Evolutionary conservation across 2,329 filamentous ascomycete genomes (phyloP).

Genomic region (Penicillium sp.): DNA sequence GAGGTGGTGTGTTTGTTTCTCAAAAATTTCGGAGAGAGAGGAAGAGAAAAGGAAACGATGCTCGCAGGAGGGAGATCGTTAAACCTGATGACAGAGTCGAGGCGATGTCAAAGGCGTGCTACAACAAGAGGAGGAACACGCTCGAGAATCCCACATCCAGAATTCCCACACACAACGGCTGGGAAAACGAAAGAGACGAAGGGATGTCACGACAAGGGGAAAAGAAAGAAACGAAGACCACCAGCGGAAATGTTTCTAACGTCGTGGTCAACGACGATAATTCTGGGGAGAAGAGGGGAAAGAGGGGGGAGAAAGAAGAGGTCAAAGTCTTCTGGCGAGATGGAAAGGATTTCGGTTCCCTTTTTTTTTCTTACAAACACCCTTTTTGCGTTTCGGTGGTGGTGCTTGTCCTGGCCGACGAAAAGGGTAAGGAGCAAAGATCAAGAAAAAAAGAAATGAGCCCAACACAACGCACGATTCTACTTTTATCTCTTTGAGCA

Average conservation of each 20-base stretch:
- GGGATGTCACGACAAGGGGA: constrained; percentile 17
- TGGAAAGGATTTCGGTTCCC: constrained; percentile 20
- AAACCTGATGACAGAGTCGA: constrained; percentile 9
- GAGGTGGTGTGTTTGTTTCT: constrained; percentile 4
- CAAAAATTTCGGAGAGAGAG: constrained; percentile 6
- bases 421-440: constrained; percentile 20
- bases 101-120: constrained; percentile 28
- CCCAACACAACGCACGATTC: neutral
- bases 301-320: constrained; percentile 25
- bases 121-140: constrained; percentile 26
- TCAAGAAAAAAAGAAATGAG: constrained; percentile 15
- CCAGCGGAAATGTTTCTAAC: constrained; percentile 20
- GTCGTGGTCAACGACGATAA: constrained; percentile 30
- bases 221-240: constrained; percentile 26
- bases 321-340: constrained; percentile 23
- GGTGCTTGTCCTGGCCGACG: constrained; percentile 16
- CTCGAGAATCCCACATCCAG: constrained; percentile 30
- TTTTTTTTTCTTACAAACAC: constrained; percentile 21
- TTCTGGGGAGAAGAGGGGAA: constrained; percentile 20
- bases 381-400: constrained; percentile 24
- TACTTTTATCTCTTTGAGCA: neutral
- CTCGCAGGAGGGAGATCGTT: constrained; percentile 8
- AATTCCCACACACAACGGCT: constrained; percentile 17
- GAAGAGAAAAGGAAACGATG: constrained; percentile 11
- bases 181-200: constrained; percentile 21